phyloP scores from a whole-genome alignment of 768 basidiomycete species.

The Xerocomus potaroensis region DNA sequence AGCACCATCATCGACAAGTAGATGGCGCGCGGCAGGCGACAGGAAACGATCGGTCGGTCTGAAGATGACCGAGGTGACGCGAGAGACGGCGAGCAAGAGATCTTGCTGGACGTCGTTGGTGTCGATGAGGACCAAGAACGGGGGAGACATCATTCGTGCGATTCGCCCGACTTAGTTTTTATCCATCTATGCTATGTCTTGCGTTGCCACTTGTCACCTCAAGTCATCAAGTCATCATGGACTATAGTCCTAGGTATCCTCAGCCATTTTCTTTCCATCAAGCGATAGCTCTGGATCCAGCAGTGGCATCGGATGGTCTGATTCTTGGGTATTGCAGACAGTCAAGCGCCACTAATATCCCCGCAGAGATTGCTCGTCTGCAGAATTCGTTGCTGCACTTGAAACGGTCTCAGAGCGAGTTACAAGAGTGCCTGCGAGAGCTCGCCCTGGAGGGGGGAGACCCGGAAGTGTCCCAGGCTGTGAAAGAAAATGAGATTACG shows the following conservation, averaged over 20 bases:
- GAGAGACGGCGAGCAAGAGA: conserved; percentile 56
- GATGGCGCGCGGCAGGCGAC: conserved; percentile 37
- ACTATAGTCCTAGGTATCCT: conserved; percentile 58
- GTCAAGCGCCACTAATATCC: conserved; percentile 1
- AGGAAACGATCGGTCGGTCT: conserved; percentile 32
- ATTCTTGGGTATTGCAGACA: neutral
- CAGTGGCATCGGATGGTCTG: conserved; percentile 68
- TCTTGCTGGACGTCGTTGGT: conserved; percentile 35
- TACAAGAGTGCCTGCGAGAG: conserved; percentile 44
- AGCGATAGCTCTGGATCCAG: conserved; percentile 59
- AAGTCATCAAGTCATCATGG: too few relatives aligned
- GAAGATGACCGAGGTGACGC: conserved; percentile 75
- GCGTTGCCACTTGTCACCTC: too few relatives aligned
- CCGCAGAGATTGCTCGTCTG: conserved; percentile 68
- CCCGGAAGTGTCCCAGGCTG: conserved; percentile 53
- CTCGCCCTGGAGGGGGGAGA: conserved; percentile 40
- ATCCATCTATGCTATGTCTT: too few relatives aligned
- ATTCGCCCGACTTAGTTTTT: too few relatives aligned
- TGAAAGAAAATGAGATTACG: conserved; percentile 67
- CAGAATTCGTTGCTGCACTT: conserved; percentile 67
- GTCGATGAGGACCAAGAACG: conserved; percentile 62
- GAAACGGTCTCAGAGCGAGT: conserved; percentile 53
- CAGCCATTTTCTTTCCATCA: conserved; percentile 75
- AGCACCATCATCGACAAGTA: conserved; percentile 52
- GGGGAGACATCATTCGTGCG: conserved; percentile 21